These are phyloP conservation scores for Gynochthodes officinalis DNA, from an alignment of 257 asterid species.

Conservation along the genomic window DNA sequence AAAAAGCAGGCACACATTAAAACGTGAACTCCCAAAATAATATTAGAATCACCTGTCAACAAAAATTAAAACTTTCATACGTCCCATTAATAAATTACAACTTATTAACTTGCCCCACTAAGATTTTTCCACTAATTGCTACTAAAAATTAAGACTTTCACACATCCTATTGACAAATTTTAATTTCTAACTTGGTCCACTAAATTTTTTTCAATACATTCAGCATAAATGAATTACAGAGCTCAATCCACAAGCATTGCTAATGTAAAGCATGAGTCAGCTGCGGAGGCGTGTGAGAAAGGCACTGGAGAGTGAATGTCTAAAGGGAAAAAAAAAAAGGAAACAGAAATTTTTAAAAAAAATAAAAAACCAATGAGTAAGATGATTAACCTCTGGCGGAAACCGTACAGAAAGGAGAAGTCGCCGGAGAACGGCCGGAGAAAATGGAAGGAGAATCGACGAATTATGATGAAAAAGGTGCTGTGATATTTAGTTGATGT, in stretches of 20 bases:
- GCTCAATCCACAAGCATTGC: background rate
- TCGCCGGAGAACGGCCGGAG: slow-evolving; percentile 10
- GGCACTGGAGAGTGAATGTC: background rate
- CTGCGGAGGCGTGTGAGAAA: background rate
- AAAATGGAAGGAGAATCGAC: background rate
- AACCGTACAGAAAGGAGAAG: background rate
- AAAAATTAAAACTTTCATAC: background rate
- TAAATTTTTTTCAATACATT: background rate
- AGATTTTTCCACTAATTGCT: background rate
- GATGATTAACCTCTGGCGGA: background rate
- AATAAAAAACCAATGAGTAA: no score
- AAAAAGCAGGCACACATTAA: background rate
- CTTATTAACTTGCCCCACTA: background rate
- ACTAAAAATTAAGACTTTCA: background rate
- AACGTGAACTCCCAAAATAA: background rate
- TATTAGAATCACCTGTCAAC: background rate
- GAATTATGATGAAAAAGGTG: no score
- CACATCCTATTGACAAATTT: background rate
- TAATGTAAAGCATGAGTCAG: background rate
- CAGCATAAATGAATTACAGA: background rate
- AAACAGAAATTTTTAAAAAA: background rate
- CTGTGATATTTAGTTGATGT: no score
- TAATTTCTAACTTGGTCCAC: background rate
- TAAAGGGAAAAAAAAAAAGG: background rate
- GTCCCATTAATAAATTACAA: background rate